Conservation (phyloP, 768 basidiomycete species). For the Naganishia vaughanmartiniae region DNA sequence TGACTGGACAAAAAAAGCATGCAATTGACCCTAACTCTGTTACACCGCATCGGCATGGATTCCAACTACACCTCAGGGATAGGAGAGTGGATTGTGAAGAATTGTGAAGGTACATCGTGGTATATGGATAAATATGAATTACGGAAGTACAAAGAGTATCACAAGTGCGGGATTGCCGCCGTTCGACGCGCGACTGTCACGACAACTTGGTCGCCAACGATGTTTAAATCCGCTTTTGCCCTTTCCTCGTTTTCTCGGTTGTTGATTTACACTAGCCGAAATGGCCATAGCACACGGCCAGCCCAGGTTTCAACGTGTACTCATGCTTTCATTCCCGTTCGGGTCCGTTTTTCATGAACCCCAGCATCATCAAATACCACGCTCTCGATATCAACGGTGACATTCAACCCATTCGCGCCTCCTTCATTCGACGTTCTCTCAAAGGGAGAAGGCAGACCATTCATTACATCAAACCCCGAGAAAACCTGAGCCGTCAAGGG, state of each 20-base stretch:
- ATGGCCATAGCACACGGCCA: too few species aligned
- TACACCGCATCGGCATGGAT: too few species aligned
- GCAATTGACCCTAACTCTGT: background rate
- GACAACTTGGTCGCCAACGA: background rate
- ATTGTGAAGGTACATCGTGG: background rate
- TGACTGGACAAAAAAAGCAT: background rate
- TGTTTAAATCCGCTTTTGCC: background rate
- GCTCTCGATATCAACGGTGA: conserved; percentile 9
- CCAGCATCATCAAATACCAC: conserved; percentile 8
- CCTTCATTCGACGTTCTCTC: conserved; percentile 7
- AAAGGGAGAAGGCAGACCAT: background rate
- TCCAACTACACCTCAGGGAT: too few species aligned
- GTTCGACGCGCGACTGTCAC: background rate
- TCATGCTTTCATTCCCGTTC: background rate
- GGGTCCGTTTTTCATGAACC: background rate
- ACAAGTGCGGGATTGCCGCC: background rate
- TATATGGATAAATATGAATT: background rate
- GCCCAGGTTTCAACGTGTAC: too few species aligned
- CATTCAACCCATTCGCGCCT: background rate
- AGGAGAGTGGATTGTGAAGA: background rate
- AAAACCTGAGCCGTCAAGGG: background rate
- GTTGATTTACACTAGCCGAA: too few species aligned
- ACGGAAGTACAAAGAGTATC: background rate
- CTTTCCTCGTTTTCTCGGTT: background rate
- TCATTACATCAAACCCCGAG: background rate